Evolutionary conservation across 768 basidiomycete genomes (phyloP).

Genomic region (Tylopilus plumbeoviolaceoides): DNA sequence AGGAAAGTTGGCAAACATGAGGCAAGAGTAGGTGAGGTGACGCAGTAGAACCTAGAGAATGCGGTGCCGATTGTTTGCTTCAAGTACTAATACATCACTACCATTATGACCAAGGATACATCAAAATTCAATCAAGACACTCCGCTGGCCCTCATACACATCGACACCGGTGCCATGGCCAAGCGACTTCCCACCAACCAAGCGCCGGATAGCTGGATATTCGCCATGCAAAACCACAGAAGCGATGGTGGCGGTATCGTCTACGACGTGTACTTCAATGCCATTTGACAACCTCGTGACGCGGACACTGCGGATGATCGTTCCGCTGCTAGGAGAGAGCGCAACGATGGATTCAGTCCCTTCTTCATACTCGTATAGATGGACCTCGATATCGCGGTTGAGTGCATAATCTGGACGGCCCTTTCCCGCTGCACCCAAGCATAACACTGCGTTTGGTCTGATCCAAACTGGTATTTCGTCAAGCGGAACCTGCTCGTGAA

Average conservation of each 20-base stretch:
- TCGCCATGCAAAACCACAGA: slow-evolving; percentile 14
- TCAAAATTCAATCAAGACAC: neutral
- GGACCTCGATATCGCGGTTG: slow-evolving; percentile 41
- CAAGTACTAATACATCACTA: slow-evolving; percentile 4
- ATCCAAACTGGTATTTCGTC: slow-evolving; percentile 68
- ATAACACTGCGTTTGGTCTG: slow-evolving; percentile 51
- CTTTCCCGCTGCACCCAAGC: slow-evolving; percentile 35
- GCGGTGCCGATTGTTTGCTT: no score
- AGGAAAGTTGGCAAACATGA: slow-evolving; percentile 72
- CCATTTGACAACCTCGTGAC: slow-evolving; percentile 10
- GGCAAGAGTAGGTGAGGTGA: neutral
- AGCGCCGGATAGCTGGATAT: slow-evolving; percentile 6
- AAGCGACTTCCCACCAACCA: slow-evolving; percentile 8
- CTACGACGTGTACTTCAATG: slow-evolving; percentile 5
- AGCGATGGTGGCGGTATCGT: slow-evolving; percentile 7
- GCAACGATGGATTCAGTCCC: slow-evolving; percentile 30
- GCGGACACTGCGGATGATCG: slow-evolving; percentile 1
- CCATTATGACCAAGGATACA: neutral
- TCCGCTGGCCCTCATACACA: neutral
- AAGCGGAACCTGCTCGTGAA: slow-evolving; percentile 58
- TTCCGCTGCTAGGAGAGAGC: slow-evolving; percentile 10
- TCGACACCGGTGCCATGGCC: neutral
- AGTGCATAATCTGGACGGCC: slow-evolving; percentile 43
- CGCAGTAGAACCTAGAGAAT: no score
- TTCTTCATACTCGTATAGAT: slow-evolving; percentile 49